phyloP scores from a whole-genome alignment of 2,329 filamentous ascomycete species.

The Penicillium sp. region DNA sequence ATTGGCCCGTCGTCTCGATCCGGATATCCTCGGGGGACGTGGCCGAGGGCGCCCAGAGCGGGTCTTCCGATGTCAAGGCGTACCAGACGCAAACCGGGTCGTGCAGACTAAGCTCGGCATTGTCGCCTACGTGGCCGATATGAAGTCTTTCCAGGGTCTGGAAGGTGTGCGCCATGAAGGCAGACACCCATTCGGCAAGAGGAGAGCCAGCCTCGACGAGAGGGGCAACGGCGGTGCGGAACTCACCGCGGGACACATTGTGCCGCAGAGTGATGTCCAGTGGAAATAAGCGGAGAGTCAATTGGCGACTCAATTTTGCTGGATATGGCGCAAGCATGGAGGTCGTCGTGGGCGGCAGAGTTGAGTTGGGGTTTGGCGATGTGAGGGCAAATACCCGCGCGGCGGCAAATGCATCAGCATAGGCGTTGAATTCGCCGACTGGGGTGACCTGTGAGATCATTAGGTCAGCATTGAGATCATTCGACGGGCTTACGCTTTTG shows the following conservation, averaged over 20 bases:
- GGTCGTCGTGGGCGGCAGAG: constrained; percentile 67
- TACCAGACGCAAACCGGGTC: constrained; percentile 82
- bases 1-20: constrained; percentile 87
- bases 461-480: background rate
- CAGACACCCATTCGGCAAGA: constrained; percentile 70
- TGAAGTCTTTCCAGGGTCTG: constrained; percentile 66
- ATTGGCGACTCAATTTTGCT: constrained; percentile 58
- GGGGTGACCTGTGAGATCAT: constrained; percentile 58
- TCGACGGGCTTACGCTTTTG: background rate
- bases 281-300: constrained; percentile 72
- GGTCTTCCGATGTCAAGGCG: constrained; percentile 57
- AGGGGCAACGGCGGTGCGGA: constrained; percentile 57
- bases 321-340: constrained; percentile 63
- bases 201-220: constrained; percentile 66
- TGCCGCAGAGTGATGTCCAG: constrained; percentile 77
- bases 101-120: constrained; percentile 66
- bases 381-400: constrained; percentile 77
- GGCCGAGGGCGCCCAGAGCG: constrained; percentile 47
- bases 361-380: constrained; percentile 70
- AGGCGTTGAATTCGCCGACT: constrained; percentile 92
- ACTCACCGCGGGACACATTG: constrained; percentile 62
- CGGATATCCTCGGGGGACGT: constrained; percentile 75
- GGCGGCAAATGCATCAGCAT: constrained; percentile 78
- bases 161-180: constrained; percentile 72
- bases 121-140: constrained; percentile 52